These are phyloP conservation scores for Arabidopsis hybrid DNA, from an alignment of 441 rosid genomes.

Conservation along the genomic window DNA sequence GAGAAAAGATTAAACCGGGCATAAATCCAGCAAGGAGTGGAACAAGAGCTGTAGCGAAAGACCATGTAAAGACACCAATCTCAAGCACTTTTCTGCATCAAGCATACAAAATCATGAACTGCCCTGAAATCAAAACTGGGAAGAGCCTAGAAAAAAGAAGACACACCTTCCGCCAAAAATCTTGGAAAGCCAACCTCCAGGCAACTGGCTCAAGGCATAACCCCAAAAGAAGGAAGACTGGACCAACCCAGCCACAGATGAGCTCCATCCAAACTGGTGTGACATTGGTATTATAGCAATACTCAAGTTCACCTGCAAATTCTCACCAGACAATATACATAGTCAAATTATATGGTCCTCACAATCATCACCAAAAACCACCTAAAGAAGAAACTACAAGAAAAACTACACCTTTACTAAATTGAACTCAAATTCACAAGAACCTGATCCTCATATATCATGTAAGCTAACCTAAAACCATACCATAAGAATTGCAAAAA, in stretches of 20 bases:
- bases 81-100: conserved; percentile 74
- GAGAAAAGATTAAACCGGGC: conserved; percentile 84
- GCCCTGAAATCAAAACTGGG: neutral
- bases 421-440: conserved; percentile 5
- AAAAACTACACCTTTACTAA: neutral
- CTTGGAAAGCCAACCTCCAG: conserved; percentile 96
- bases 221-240: conserved; percentile 98
- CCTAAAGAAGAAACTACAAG: neutral
- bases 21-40: conserved; percentile 87
- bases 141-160: conserved; percentile 19
- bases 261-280: conserved; percentile 90
- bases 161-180: conserved; percentile 92
- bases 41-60: conserved; percentile 83
- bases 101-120: neutral
- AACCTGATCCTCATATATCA: conserved; percentile 15
- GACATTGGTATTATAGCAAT: conserved; percentile 96
- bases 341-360: conserved; percentile 9
- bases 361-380: conserved; percentile 3
- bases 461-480: neutral
- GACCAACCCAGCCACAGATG: conserved; percentile 86
- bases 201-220: conserved; percentile 91
- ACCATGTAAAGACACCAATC: conserved; percentile 90
- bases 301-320: conserved; percentile 83
- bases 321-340: conserved; percentile 14
- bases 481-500: neutral